Evolutionary conservation across 2,329 filamentous ascomycete species (phyloP).

Genomic region (Colletotrichum viniferum): DNA sequence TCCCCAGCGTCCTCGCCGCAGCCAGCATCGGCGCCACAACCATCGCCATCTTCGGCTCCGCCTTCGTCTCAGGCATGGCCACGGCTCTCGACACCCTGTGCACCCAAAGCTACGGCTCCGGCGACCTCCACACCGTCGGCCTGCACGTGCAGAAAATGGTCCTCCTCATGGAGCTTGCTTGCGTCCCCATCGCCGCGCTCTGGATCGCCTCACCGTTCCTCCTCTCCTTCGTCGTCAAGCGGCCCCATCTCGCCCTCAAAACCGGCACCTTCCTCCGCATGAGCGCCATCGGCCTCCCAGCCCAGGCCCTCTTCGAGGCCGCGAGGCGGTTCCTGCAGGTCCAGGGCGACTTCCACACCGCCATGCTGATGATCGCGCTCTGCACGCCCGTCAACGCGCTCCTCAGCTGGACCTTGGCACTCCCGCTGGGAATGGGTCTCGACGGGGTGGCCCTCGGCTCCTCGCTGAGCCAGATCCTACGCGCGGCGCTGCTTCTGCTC

Average conservation of each 20-base stretch:
- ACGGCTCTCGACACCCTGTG: slow-evolving; percentile 56
- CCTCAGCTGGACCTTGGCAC: slow-evolving; percentile 53
- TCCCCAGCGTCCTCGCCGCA: slow-evolving; percentile 54
- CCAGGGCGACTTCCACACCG: slow-evolving; percentile 56
- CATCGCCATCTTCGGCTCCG: slow-evolving; percentile 57
- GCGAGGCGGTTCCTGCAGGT: slow-evolving; percentile 60
- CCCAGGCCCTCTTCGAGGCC: slow-evolving; percentile 58
- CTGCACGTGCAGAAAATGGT: slow-evolving; percentile 58
- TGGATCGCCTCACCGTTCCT: slow-evolving; percentile 55
- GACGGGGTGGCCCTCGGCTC: slow-evolving; percentile 54
- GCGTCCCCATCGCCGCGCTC: slow-evolving; percentile 50
- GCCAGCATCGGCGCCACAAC: slow-evolving; percentile 57
- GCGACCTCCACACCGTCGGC: slow-evolving; percentile 52
- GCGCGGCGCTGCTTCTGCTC: slow-evolving; percentile 46
- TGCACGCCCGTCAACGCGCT: slow-evolving; percentile 52
- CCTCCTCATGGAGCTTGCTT: slow-evolving; percentile 50
- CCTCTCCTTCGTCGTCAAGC: slow-evolving; percentile 48
- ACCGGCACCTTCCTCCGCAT: slow-evolving; percentile 54
- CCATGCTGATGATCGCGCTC: slow-evolving; percentile 49
- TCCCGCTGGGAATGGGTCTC: slow-evolving; percentile 47
- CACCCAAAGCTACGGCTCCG: slow-evolving; percentile 55
- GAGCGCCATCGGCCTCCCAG: slow-evolving; percentile 53
- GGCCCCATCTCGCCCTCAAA: slow-evolving; percentile 51
- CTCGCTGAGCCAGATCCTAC: slow-evolving; percentile 51
- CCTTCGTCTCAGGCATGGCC: slow-evolving; percentile 55